These are phyloP conservation scores for Meira nashicola DNA, from an alignment of 1,284 basidiomycete genomes.

Conservation along the genomic window DNA sequence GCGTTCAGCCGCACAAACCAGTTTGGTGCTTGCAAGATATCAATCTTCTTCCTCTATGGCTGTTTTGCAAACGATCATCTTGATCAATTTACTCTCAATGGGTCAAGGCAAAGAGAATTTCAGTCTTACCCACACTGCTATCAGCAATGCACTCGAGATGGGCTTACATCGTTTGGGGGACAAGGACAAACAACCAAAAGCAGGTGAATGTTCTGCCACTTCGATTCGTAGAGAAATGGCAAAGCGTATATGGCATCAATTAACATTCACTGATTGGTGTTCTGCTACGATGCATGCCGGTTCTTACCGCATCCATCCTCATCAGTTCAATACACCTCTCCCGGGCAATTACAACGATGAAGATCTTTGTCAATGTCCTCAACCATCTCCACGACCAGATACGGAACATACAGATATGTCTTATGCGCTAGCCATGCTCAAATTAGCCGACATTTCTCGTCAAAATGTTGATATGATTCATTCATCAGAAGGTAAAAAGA, in stretches of 20 bases:
- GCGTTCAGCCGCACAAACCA: slow-evolving; percentile 42
- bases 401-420: slow-evolving; percentile 46
- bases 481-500: slow-evolving; percentile 16
- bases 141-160: slow-evolving; percentile 47
- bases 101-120: slow-evolving; percentile 19
- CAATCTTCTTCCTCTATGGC: slow-evolving; percentile 33
- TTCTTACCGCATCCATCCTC: slow-evolving; percentile 35
- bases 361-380: slow-evolving; percentile 32
- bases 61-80: slow-evolving; percentile 42
- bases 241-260: slow-evolving; percentile 47
- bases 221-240: slow-evolving; percentile 41
- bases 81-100: slow-evolving; percentile 16
- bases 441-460: slow-evolving; percentile 32
- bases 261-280: slow-evolving; percentile 43
- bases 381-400: slow-evolving; percentile 28
- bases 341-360: slow-evolving; percentile 49
- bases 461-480: slow-evolving; percentile 35
- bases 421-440: slow-evolving; percentile 32
- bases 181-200: slow-evolving; percentile 29
- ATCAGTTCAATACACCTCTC: slow-evolving; percentile 46
- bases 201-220: slow-evolving; percentile 29
- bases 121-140: slow-evolving; percentile 35
- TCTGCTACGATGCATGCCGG: slow-evolving; percentile 22
- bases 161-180: slow-evolving; percentile 45
- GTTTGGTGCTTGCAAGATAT: slow-evolving; percentile 39